phyloP scores from a whole-genome alignment of 768 basidiomycete species.

The Porphyrellus cyaneotinctus region DNA sequence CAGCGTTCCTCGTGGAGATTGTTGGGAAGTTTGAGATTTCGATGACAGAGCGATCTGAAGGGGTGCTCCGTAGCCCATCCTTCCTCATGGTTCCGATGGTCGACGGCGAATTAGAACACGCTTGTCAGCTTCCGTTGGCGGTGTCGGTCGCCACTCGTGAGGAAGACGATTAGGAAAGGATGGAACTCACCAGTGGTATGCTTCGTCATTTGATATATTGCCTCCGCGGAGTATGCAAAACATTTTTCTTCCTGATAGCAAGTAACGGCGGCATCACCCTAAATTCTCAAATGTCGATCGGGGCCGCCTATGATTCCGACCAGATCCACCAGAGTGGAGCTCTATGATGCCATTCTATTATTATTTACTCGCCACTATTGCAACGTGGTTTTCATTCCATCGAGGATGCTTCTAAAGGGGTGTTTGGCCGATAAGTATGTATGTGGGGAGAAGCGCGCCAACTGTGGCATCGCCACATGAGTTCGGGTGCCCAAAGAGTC shows the following conservation, averaged over 20 bases:
- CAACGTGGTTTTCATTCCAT: conserved; percentile 5
- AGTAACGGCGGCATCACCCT: neutral
- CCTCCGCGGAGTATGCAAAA: neutral
- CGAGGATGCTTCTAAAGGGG: neutral
- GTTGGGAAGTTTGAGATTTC: conserved; percentile 51
- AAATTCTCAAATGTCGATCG: neutral
- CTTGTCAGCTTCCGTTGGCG: conserved; percentile 32
- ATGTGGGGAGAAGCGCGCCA: neutral
- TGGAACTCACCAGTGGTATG: neutral
- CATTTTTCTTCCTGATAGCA: neutral
- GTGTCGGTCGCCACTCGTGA: conserved; percentile 17
- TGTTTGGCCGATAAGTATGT: neutral
- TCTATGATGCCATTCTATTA: neutral
- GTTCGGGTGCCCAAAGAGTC: conserved; percentile 1
- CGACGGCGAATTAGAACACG: conserved; percentile 17
- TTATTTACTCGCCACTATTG: no score
- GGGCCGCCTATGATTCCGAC: neutral
- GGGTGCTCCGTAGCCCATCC: conserved; percentile 28
- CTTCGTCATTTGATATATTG: neutral
- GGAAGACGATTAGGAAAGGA: neutral
- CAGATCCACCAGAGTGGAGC: neutral
- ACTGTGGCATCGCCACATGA: neutral
- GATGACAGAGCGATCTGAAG: conserved; percentile 27
- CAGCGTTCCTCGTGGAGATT: conserved; percentile 56
- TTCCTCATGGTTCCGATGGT: conserved; percentile 35